Evolutionary conservation across 2,329 filamentous ascomycete species (phyloP).

Genomic region (Chrysoporthe deuterocubensis): DNA sequence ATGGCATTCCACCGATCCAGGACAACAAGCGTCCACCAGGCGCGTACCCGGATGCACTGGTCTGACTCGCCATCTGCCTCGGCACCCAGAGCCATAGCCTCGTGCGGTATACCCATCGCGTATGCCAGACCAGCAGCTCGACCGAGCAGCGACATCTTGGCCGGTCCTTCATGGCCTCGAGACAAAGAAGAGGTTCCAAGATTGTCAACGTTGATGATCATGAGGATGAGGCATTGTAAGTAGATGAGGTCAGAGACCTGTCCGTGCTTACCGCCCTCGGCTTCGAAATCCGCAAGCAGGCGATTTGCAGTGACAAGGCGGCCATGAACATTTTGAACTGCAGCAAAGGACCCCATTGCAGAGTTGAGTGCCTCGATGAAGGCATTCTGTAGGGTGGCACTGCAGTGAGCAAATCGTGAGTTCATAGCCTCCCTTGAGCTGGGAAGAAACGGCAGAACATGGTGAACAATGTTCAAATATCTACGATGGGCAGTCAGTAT

Average conservation of each 20-base stretch:
- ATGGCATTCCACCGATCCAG: constrained; percentile 76
- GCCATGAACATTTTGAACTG: constrained; percentile 39
- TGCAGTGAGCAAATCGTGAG: constrained; percentile 59
- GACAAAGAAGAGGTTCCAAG: constrained; percentile 48
- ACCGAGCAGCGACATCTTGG: constrained; percentile 61
- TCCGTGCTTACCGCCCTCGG: constrained; percentile 43
- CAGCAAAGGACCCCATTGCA: constrained; percentile 58
- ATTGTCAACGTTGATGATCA: constrained; percentile 69
- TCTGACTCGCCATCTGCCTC: constrained; percentile 62
- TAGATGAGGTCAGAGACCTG: constrained; percentile 57
- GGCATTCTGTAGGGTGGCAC: constrained; percentile 61
- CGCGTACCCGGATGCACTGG: constrained; percentile 63
- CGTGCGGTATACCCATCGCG: constrained; percentile 54
- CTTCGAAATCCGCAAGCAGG: constrained; percentile 58
- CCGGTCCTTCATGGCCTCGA: constrained; percentile 49
- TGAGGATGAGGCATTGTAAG: constrained; percentile 68
- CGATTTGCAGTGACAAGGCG: constrained; percentile 50
- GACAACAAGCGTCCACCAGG: constrained; percentile 74
- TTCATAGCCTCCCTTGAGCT: constrained; percentile 60
- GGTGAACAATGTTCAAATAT: constrained; percentile 68
- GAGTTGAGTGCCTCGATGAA: constrained; percentile 67
- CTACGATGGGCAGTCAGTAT: constrained; percentile 39
- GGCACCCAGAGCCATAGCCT: constrained; percentile 44
- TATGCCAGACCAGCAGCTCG: constrained; percentile 69
- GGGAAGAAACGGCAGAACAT: constrained; percentile 68